Evolutionary conservation across 2,329 filamentous ascomycete species (phyloP).

Genomic region (Colletotrichum sp.): DNA sequence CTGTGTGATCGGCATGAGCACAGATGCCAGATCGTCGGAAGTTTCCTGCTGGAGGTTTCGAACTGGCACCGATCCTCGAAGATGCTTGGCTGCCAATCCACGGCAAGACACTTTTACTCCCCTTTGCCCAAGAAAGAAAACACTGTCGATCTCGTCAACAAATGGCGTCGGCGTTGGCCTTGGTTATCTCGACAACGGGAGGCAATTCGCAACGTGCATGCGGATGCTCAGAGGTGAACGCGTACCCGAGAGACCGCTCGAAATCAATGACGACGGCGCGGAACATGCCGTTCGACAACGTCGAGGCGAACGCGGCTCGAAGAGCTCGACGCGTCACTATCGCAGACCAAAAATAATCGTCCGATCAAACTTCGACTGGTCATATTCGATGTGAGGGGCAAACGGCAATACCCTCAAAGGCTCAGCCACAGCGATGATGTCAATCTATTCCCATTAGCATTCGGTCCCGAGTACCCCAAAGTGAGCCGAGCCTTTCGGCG

Average conservation of each 20-base stretch:
- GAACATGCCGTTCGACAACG: background rate
- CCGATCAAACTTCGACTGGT: background rate
- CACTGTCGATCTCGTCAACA: background rate
- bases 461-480: constrained; percentile 10
- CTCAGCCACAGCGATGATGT: background rate
- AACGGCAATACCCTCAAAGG: background rate
- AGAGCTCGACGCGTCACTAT: background rate
- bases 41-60: background rate
- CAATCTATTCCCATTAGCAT: background rate
- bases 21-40: background rate
- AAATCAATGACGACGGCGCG: background rate
- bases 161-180: background rate
- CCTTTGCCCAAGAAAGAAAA: background rate
- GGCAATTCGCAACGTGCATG: background rate
- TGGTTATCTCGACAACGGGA: background rate
- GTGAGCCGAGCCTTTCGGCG: background rate
- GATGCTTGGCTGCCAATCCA: background rate
- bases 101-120: background rate
- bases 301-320: background rate
- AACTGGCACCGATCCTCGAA: background rate
- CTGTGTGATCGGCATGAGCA: background rate
- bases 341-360: background rate
- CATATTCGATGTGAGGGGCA: background rate
- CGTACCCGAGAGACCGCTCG: background rate
- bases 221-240: background rate